Evolutionary conservation across 306 rosid genomes (phyloP), one percentile per base, ranked within the genome.

Genomic region (Castanea sativa): DNA sequence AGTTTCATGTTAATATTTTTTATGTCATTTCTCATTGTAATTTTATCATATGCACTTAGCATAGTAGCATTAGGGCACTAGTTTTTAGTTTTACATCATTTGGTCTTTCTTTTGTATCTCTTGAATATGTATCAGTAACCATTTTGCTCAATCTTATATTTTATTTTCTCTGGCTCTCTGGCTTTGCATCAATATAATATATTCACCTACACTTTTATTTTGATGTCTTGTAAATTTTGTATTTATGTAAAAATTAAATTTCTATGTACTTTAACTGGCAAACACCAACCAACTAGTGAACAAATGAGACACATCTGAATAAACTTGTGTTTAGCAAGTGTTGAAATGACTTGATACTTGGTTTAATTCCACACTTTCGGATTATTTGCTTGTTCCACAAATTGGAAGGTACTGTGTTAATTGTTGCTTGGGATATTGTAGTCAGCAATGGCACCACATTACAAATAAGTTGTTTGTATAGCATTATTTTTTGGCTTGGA

Each of bases 371-470:
- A 30, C 10, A 13, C 12, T 64, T 16, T 64, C 20, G 32, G 12
- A 29, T 19, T 67, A 5, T 19, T 19, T 67, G 51, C 52, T 15
- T 58, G 30, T 63, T 67, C 72, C n/a, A 67, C n/a, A 8, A 33
- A 67, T 68, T 45, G 68, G 63, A 69, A 77, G 82, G 33, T 79
- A 32, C 35, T 2, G 12, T 15, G 3, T 79, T 27, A 14, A 35
- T 30, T 38, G 58, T 27, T 60, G 41, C 77, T 51, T 21, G 55
- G 51, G 23, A 51, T 71, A 72, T 72, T 72, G 67, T 19, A 18
- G 55, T 38, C 45, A 38, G 45, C 45, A 38, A 38, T 38, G 45
- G 45, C 45, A 38, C 11, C 45, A 7, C 11, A 7, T 38, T 38
- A 38, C 11, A 38, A 33, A 67, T 6, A 8, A 9, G 13, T 4